phyloP scores from a whole-genome alignment of 306 rosid species.

The Castanea sativa region DNA sequence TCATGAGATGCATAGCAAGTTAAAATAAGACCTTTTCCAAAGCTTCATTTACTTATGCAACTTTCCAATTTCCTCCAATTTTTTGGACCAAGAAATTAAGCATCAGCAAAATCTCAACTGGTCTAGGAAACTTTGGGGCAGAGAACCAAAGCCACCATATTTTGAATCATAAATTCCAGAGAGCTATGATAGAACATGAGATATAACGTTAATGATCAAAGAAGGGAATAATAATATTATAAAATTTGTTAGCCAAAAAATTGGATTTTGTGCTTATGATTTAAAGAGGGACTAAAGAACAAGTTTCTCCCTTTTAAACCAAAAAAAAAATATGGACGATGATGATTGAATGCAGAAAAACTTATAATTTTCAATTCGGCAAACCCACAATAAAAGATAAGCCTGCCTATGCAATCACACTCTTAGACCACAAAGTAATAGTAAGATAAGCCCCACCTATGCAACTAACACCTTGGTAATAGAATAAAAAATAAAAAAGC shows the following conservation, averaged over 20 bases:
- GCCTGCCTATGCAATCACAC: not conserved
- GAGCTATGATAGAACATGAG: constrained; percentile 48
- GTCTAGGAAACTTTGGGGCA: constrained; percentile 94
- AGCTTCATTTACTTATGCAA: constrained; percentile 39
- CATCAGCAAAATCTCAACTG: constrained; percentile 88
- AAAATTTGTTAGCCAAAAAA: not conserved
- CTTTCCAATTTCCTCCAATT: constrained; percentile 59
- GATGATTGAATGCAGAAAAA: not conserved
- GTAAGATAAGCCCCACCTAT: not conserved
- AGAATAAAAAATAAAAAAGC: not conserved
- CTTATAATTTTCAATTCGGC: not conserved
- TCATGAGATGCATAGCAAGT: constrained; percentile 84
- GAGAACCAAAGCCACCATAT: constrained; percentile 86
- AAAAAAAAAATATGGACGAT: not conserved
- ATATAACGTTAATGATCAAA: constrained; percentile 16
- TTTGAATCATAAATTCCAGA: constrained; percentile 68
- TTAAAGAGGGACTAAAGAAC: not conserved
- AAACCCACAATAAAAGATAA: not conserved
- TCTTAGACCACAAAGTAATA: not conserved
- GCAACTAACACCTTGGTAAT: not conserved
- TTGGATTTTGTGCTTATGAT: not conserved
- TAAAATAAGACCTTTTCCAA: constrained; percentile 56
- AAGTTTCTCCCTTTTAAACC: not conserved
- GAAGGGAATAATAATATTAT: not conserved
- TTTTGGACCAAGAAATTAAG: constrained; percentile 71